These are phyloP conservation scores for Fusarium falciforme DNA, from an alignment of 2,329 filamentous ascomycete genomes.

Conservation along the genomic window DNA sequence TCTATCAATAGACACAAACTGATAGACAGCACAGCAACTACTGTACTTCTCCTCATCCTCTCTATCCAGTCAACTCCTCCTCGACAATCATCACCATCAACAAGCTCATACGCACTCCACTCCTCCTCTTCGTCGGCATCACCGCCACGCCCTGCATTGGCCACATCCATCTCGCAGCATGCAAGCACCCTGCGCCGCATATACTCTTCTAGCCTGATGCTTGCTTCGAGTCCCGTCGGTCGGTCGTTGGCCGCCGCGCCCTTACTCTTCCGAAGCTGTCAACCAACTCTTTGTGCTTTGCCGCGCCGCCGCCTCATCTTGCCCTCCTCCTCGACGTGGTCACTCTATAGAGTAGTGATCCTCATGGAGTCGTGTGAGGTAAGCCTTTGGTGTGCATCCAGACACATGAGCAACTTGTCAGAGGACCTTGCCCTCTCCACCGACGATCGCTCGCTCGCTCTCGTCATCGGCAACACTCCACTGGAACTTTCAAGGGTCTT, in stretches of 20 bases:
- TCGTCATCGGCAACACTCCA: constrained; percentile 10
- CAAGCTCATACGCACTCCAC: not conserved
- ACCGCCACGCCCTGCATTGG: constrained; percentile 29
- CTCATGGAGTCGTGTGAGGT: not conserved
- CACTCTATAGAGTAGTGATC: not conserved
- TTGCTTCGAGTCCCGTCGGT: constrained; percentile 9
- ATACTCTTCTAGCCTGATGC: constrained; percentile 24
- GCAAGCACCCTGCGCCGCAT: constrained; percentile 19
- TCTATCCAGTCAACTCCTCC: not conserved
- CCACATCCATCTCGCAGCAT: constrained; percentile 30
- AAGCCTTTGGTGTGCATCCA: not conserved
- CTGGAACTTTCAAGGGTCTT: constrained; percentile 1
- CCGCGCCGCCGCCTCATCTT: constrained; percentile 29
- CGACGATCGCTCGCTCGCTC: constrained; percentile 30
- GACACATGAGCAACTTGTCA: not conserved
- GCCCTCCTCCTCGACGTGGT: not conserved
- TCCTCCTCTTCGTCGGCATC: not conserved
- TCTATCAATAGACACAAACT: not conserved
- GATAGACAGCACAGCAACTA: not conserved
- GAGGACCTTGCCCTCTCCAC: constrained; percentile 19
- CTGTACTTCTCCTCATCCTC: not conserved
- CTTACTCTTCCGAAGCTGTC: not conserved
- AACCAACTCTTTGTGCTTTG: constrained; percentile 9
- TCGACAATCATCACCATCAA: not conserved
- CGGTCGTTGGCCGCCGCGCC: not conserved